Percentiles rank a stretch among this genome's conserved stretches.
Conservation (phyloP, 1,139 yeast genomes). For the Hyphopichia fennica region DNA sequence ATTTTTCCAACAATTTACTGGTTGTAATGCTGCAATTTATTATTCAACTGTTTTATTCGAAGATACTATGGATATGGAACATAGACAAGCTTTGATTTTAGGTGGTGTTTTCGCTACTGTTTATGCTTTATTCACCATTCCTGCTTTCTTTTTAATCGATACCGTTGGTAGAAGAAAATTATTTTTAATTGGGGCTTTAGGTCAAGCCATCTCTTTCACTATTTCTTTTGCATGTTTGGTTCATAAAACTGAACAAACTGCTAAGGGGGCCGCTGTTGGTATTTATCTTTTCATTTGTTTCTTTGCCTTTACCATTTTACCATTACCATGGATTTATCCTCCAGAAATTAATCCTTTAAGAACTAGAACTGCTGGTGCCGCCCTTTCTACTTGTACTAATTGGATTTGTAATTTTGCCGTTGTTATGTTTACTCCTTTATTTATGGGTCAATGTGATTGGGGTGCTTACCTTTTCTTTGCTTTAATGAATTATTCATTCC, state of each 20-base stretch:
- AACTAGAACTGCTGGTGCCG: slow-evolving; percentile 58
- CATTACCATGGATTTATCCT: slow-evolving; percentile 61
- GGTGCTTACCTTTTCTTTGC: slow-evolving; percentile 49
- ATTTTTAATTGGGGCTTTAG: slow-evolving; percentile 56
- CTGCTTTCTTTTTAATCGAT: slow-evolving; percentile 62
- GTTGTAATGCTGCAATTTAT: slow-evolving; percentile 71
- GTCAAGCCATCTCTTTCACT: slow-evolving; percentile 43
- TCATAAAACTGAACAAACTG: slow-evolving; percentile 27
- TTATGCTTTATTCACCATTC: slow-evolving; percentile 65
- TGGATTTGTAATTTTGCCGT: slow-evolving; percentile 49
- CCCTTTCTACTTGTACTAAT: slow-evolving; percentile 49
- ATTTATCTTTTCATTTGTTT: slow-evolving; percentile 53
- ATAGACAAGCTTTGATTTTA: slow-evolving; percentile 65
- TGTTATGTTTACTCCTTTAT: slow-evolving; percentile 49
- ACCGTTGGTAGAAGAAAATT: slow-evolving; percentile 74
- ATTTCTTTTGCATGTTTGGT: slow-evolving; percentile 46
- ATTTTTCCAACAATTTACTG: slow-evolving; percentile 66
- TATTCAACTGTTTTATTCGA: slow-evolving; percentile 73
- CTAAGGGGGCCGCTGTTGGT: slow-evolving; percentile 54
- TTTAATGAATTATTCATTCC: slow-evolving; percentile 34
- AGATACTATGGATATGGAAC: slow-evolving; percentile 58
- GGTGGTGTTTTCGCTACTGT: slow-evolving; percentile 87
- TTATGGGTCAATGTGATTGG: slow-evolving; percentile 38
- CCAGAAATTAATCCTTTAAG: slow-evolving; percentile 65
- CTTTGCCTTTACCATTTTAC: slow-evolving; percentile 58